Percentiles rank a stretch among this genome's conserved stretches.
Conservation (phyloP, 2,329 filamentous ascomycete genomes). For the Colletotrichum camelliae region DNA sequence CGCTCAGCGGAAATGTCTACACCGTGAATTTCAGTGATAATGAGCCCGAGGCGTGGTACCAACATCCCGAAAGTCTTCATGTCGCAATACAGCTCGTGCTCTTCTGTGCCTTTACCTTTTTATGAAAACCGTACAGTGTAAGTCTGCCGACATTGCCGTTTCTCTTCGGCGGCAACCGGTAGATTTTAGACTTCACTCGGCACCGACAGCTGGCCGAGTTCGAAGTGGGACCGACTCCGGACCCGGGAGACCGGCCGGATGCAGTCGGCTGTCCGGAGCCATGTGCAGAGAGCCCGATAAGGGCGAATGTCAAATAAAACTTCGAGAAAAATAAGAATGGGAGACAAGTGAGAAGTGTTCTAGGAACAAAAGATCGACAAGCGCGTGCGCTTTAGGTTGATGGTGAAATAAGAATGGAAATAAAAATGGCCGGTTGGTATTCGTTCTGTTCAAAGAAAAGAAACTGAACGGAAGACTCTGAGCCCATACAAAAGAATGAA, state of each 20-base stretch:
- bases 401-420: neutral
- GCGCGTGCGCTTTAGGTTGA: rapidly evolving
- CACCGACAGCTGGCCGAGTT: neutral
- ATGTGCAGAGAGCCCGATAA: neutral
- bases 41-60: neutral
- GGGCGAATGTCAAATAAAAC: rapidly evolving
- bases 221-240: neutral
- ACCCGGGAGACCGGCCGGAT: neutral
- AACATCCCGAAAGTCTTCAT: neutral
- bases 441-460: neutral
- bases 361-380: neutral
- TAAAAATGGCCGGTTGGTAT: neutral
- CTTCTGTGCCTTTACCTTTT: neutral
- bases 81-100: neutral
- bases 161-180: neutral
- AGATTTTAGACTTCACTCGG: neutral
- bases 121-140: neutral
- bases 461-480: rapidly evolving
- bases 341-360: neutral
- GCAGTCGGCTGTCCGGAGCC: neutral
- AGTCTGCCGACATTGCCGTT: neutral
- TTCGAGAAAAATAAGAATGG: neutral
- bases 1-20: neutral
- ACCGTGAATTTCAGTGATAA: neutral
- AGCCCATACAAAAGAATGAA: rapidly evolving